Conservation (phyloP, 495 filamentous ascomycete species). For the Lophiotrema nucula region DNA sequence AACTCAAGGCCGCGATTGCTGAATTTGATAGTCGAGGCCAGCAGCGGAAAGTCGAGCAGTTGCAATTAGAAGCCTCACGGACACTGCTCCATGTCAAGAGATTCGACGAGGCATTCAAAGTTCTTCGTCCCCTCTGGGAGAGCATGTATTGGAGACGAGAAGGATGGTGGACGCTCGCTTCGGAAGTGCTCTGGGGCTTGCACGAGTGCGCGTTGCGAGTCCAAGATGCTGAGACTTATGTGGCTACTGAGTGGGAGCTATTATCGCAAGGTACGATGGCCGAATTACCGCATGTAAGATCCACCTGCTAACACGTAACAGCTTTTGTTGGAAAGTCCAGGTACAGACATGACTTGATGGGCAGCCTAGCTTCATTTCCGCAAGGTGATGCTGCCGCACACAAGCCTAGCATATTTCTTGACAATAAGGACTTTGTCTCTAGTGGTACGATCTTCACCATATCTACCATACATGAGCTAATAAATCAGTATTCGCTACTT, state of each 20-base stretch:
- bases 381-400: slow-evolving; percentile 42
- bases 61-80: slow-evolving; percentile 67
- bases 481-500: slow-evolving; percentile 60
- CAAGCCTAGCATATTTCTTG: slow-evolving; percentile 65
- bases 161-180: slow-evolving; percentile 76
- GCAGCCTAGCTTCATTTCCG: slow-evolving; percentile 58
- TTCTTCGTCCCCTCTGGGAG: slow-evolving; percentile 71
- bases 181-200: slow-evolving; percentile 70
- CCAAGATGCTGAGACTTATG: slow-evolving; percentile 62
- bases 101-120: slow-evolving; percentile 64
- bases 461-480: slow-evolving; percentile 1
- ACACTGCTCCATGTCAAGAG: slow-evolving; percentile 61
- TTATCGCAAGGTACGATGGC: slow-evolving; percentile 59
- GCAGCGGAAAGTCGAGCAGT: slow-evolving; percentile 61
- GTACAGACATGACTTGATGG: slow-evolving; percentile 73
- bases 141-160: slow-evolving; percentile 70
- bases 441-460: slow-evolving; percentile 53
- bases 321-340: slow-evolving; percentile 58
- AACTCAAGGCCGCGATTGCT: slow-evolving; percentile 57
- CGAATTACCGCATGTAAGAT: background rate
- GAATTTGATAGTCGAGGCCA: slow-evolving; percentile 68
- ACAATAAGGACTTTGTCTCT: slow-evolving; percentile 65
- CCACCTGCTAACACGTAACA: slow-evolving; percentile 5
- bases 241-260: slow-evolving; percentile 85
- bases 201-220: slow-evolving; percentile 66